Base-by-base conservation (phyloP, 2,329 filamentous ascomycete genomes). In the Penicillium sp. region DNA sequence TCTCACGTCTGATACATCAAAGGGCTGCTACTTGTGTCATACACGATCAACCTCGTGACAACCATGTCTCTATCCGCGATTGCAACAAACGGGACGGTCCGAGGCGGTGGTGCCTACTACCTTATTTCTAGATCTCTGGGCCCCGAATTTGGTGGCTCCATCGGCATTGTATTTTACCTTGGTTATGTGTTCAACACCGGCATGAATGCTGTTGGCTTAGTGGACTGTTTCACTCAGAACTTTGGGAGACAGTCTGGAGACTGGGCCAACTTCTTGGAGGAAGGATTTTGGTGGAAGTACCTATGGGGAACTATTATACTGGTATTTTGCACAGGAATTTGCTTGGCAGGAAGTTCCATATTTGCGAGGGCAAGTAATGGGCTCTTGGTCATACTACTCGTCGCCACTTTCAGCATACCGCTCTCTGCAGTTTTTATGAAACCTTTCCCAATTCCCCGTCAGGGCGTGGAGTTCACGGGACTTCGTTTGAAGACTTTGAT, bases 141-240 rank as follows among this genome's bases (percentile, higher is more conserved):
- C 0, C 88, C 88, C 6, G 88, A 95, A 62, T 95, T 95, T 64
- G 88, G 88, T 24, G 88, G 88, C 15, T 88, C 87, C 1, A 94
- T 95, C 55, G 88, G 88, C 2, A 77, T 94, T 22, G 80, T 95
- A 12, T 94, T 94, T 68, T 95, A 93, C 65, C 75, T 94, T n/a
- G 87, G 88, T n/a, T 87, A 88, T 56, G 84, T 87, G 2, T 81
- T 95, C 62, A 94, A 91, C 64, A 89, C 88, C 1, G 86, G 86
- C 33, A 80, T 95, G 76, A 95, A 95, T 62, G 81, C 90, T 22
- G 87, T 94, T 38, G 88, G 88, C 72, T 75, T 95, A 40, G 80
- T 95, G 55, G 86, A 93, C 69, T 94, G 87, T 61, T 76, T 94
- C 49, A 81, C 81, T 45, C 77, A 90, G 54, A 90, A 89, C 59